Evolutionary conservation across 192 early-diverging fungal species (phyloP).

Genomic region (Obelidium mucronatum): DNA sequence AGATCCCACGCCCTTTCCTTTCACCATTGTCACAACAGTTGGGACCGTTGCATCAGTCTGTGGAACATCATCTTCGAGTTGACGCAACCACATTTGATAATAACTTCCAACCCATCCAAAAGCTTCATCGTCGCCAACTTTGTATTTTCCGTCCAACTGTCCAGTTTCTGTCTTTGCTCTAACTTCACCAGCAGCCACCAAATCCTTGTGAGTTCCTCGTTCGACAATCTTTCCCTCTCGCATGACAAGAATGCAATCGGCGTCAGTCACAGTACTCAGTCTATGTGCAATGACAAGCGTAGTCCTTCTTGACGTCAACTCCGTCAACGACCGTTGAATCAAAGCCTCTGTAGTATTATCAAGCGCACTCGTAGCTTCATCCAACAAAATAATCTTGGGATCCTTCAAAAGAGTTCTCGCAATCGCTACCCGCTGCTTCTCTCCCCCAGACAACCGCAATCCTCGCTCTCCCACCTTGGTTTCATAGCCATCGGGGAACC

Average conservation of each 20-base stretch:
- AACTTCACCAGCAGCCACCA: slow-evolving; percentile 58
- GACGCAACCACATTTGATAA: slow-evolving; percentile 92
- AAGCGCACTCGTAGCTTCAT: slow-evolving; percentile 92
- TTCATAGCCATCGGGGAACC: slow-evolving; percentile 75
- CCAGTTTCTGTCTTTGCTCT: background rate
- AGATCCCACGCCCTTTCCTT: background rate
- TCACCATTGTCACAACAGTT: background rate
- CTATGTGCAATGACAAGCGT: slow-evolving; percentile 79
- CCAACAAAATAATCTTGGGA: slow-evolving; percentile 73
- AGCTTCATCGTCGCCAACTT: slow-evolving; percentile 34
- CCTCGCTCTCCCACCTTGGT: slow-evolving; percentile 64
- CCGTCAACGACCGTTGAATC: slow-evolving; percentile 82
- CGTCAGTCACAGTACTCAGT: slow-evolving; percentile 77
- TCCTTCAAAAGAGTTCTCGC: slow-evolving; percentile 82
- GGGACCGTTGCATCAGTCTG: background rate
- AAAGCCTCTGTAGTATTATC: slow-evolving; percentile 84
- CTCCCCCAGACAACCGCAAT: slow-evolving; percentile 84
- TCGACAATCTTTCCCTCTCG: slow-evolving; percentile 84
- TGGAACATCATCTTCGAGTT: slow-evolving; percentile 68
- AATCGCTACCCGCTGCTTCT: slow-evolving; percentile 91
- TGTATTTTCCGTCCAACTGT: slow-evolving; percentile 29
- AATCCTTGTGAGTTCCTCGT: slow-evolving; percentile 80
- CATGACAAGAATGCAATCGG: slow-evolving; percentile 86
- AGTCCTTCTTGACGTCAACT: slow-evolving; percentile 82
- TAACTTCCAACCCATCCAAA: slow-evolving; percentile 68